A percentile compares a stretch with the other conserved stretches of the same genome.
phyloP scores from a whole-genome alignment of 2,329 filamentous ascomycete genomes.

The Didymella exigua region DNA sequence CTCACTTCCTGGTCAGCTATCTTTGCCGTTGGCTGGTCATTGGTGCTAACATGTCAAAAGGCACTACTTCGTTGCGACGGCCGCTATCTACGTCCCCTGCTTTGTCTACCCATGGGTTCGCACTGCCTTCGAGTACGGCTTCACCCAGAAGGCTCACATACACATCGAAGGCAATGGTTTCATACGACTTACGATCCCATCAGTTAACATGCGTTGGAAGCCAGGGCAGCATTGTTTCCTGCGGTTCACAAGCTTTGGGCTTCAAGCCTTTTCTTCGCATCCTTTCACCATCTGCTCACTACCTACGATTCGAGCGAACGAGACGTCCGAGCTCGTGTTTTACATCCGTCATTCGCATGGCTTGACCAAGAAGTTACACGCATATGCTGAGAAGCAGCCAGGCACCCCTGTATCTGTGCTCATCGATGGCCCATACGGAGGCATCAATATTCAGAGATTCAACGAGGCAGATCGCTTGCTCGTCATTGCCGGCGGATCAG shows the following conservation, averaged over 20 bases:
- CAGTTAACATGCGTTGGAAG: constrained; percentile 51
- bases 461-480: constrained; percentile 51
- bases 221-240: constrained; percentile 63
- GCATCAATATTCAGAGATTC: constrained; percentile 45
- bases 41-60: constrained; percentile 33
- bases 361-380: constrained; percentile 53
- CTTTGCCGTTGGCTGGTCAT: not conserved
- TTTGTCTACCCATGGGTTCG: constrained; percentile 55
- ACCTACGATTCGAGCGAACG: constrained; percentile 27
- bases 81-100: constrained; percentile 57
- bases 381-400: constrained; percentile 14
- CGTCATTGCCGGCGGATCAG: constrained; percentile 62
- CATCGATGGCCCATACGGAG: constrained; percentile 66
- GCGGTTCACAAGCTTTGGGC: constrained; percentile 55
- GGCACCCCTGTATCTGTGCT: constrained; percentile 52
- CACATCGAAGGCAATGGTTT: constrained; percentile 28
- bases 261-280: constrained; percentile 55
- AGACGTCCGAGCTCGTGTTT: constrained; percentile 54
- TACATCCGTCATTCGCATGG: constrained; percentile 59
- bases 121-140: constrained; percentile 59
- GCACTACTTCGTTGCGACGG: constrained; percentile 67
- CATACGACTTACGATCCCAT: constrained; percentile 27
- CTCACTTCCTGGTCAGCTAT: constrained; percentile 58
- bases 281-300: constrained; percentile 63
- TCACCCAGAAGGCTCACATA: constrained; percentile 53